Conservation (phyloP, 305 asterid species). For the Rubia tinctorum region DNA sequence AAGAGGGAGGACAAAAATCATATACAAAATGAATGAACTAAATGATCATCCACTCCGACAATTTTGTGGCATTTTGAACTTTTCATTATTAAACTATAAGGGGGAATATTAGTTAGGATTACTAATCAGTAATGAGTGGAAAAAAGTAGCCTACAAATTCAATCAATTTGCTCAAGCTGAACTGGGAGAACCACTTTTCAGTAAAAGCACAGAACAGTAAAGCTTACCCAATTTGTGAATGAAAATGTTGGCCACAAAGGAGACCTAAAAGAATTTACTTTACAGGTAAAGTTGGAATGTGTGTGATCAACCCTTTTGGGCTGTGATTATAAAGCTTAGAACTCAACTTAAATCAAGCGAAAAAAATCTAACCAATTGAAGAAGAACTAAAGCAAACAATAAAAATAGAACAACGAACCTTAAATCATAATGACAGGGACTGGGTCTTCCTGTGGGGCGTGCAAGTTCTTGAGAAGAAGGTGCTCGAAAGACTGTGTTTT, state of each 20-base stretch:
- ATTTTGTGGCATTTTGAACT: constrained; percentile 7
- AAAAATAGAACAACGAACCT: neutral
- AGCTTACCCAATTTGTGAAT: constrained; percentile 54
- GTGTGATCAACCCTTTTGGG: constrained; percentile 27
- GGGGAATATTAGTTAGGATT: constrained; percentile 22
- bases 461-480: constrained; percentile 72
- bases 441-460: constrained; percentile 75
- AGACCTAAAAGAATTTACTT: constrained; percentile 55
- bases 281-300: constrained; percentile 38
- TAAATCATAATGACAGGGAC: constrained; percentile 42
- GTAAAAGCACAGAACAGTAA: constrained; percentile 35
- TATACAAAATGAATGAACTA: too few relatives aligned
- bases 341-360: constrained; percentile 13
- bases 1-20: too few relatives aligned
- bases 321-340: constrained; percentile 39
- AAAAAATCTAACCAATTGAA: neutral
- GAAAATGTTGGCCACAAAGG: constrained; percentile 68
- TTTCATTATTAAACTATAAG: constrained; percentile 15
- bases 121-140: constrained; percentile 31
- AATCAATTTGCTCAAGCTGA: constrained; percentile 11
- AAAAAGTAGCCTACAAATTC: constrained; percentile 20
- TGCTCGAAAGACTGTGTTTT: constrained; percentile 61
- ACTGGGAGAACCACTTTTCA: constrained; percentile 30
- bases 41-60: neutral
- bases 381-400: neutral